Conservation (phyloP, 257 asterid genomes). For the Nicotiana tomentosiformis region DNA sequence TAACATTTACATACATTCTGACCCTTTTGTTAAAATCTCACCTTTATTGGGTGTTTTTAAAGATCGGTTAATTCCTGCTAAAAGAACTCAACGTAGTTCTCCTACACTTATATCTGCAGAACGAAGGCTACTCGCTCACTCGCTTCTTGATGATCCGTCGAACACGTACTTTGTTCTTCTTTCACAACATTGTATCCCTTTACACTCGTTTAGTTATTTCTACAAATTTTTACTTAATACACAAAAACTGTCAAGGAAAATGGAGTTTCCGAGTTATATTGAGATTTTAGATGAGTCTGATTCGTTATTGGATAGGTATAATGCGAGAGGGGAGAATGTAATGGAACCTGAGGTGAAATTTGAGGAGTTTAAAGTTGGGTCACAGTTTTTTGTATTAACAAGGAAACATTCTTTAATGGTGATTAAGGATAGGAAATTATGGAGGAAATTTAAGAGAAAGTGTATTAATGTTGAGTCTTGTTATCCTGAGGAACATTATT, state of each 20-base stretch:
- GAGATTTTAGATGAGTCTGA: slow-evolving; percentile 44
- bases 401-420: slow-evolving; percentile 68
- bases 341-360: slow-evolving; percentile 76
- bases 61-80: slow-evolving; percentile 48
- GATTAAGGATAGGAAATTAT: slow-evolving; percentile 68
- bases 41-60: slow-evolving; percentile 47
- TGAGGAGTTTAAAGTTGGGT: slow-evolving; percentile 64
- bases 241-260: slow-evolving; percentile 37
- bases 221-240: slow-evolving; percentile 58
- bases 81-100: slow-evolving; percentile 77
- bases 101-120: slow-evolving; percentile 78
- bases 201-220: slow-evolving; percentile 50
- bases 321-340: slow-evolving; percentile 62
- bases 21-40: slow-evolving; percentile 42
- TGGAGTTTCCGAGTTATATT: slow-evolving; percentile 56
- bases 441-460: slow-evolving; percentile 74
- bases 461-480: slow-evolving; percentile 73
- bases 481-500: slow-evolving; percentile 91
- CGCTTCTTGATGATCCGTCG: slow-evolving; percentile 56
- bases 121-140: slow-evolving; percentile 60
- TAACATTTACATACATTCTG: slow-evolving; percentile 80
- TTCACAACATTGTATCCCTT: slow-evolving; percentile 65
- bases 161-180: slow-evolving; percentile 53
- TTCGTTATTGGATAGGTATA: slow-evolving; percentile 50
- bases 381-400: slow-evolving; percentile 70